These are phyloP conservation scores for Pichia terricola DNA, from an alignment of 1,139 yeast genomes.

Conservation along the genomic window DNA sequence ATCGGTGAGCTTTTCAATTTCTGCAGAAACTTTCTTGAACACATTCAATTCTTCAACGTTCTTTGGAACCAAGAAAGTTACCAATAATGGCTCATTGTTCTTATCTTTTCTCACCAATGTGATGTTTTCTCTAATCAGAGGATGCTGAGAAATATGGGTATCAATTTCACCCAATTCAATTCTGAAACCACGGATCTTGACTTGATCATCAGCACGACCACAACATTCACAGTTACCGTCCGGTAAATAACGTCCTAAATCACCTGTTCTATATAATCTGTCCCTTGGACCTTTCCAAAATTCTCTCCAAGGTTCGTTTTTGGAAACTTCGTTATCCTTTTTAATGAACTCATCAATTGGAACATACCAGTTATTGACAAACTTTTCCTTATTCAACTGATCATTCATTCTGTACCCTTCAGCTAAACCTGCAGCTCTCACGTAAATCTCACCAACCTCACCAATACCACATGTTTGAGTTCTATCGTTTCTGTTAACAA, in stretches of 20 bases:
- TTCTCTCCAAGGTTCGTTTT: conserved; percentile 60
- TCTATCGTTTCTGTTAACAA: conserved; percentile 83
- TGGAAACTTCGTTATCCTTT: conserved; percentile 34
- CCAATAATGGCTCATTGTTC: conserved; percentile 84
- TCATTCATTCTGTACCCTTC: conserved; percentile 93
- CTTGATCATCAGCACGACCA: conserved; percentile 99
- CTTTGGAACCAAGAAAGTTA: conserved; percentile 88
- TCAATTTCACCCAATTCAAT: conserved; percentile 97
- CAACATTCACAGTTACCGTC: conserved; percentile 97
- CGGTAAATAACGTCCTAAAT: conserved; percentile 90
- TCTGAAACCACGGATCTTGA: conserved; percentile 95
- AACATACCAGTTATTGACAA: conserved; percentile 84
- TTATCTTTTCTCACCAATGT: conserved; percentile 90
- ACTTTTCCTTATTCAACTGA: conserved; percentile 78
- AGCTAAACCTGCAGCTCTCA: conserved; percentile 95
- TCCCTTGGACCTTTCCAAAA: conserved; percentile 93
- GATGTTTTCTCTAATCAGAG: conserved; percentile 80
- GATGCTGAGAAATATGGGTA: conserved; percentile 90
- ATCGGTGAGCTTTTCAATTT: conserved; percentile 40
- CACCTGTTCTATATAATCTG: conserved; percentile 93
- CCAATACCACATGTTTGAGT: conserved; percentile 95
- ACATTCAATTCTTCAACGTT: conserved; percentile 45
- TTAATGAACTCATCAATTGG: conserved; percentile 49
- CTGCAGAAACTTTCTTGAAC: conserved; percentile 36
- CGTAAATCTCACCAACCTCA: conserved; percentile 96